Evolutionary conservation across 2,329 filamentous ascomycete genomes (phyloP).

Genomic region (Aspergillus carbonarius): DNA sequence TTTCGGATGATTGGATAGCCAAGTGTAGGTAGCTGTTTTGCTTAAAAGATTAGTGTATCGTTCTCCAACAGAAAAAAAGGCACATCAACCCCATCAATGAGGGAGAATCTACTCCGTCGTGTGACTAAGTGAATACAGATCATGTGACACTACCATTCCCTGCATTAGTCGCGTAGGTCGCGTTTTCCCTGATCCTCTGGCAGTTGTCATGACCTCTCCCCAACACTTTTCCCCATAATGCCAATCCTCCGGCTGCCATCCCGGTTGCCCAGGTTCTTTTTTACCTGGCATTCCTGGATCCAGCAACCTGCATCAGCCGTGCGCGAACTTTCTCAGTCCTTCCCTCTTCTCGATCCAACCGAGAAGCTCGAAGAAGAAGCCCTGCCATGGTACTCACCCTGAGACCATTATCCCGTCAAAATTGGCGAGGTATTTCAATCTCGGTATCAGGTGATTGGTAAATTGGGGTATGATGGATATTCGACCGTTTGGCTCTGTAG

Average conservation of each 20-base stretch:
- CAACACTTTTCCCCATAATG: not conserved
- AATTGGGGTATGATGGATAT: conserved; percentile 14
- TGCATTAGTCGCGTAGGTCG: too few species aligned
- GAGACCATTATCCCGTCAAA: conserved; percentile 12
- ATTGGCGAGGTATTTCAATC: conserved; percentile 17
- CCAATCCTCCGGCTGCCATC: not conserved
- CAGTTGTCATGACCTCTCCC: too few species aligned
- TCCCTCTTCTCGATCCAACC: not conserved
- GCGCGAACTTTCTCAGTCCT: not conserved
- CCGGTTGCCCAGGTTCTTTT: not conserved
- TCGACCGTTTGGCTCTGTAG: conserved; percentile 11
- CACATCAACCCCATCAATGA: too few species aligned
- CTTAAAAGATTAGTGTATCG: too few species aligned
- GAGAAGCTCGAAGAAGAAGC: conserved; percentile 18
- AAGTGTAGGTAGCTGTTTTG: too few species aligned
- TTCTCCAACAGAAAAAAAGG: too few species aligned
- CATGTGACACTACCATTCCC: too few species aligned
- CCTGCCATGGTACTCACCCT: conserved; percentile 10
- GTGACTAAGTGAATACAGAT: too few species aligned
- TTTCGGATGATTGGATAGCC: too few species aligned
- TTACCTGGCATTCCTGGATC: not conserved
- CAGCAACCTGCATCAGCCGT: not conserved
- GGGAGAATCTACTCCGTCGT: too few species aligned
- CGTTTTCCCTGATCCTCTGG: too few species aligned
- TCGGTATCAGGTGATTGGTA: conserved; percentile 16